Evolutionary conservation across 805 yeast species (phyloP).

Genomic region (Tetrapisispora pingtungensis): DNA sequence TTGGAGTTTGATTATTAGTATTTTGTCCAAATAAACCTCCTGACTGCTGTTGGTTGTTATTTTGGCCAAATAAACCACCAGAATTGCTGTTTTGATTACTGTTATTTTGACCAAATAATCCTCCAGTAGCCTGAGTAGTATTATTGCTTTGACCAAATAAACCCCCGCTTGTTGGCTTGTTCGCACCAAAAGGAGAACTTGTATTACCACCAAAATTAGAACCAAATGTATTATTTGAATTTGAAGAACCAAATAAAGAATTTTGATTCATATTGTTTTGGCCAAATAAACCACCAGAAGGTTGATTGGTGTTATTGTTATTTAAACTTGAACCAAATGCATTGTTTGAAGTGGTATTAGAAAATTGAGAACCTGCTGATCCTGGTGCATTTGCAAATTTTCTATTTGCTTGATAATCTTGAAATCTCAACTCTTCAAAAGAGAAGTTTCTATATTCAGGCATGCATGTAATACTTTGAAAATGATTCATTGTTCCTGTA

Average conservation of each 20-base stretch:
- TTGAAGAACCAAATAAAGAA: constrained; percentile 12
- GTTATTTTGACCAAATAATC: constrained; percentile 28
- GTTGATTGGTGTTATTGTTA: constrained; percentile 5
- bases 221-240: constrained; percentile 11
- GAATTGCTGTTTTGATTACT: constrained; percentile 7
- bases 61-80: constrained; percentile 28
- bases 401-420: constrained; percentile 69
- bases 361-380: constrained; percentile 8
- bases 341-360: constrained; percentile 14
- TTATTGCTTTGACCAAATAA: constrained; percentile 8
- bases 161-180: constrained; percentile 20
- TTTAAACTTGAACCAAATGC: constrained; percentile 11
- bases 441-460: constrained; percentile 79
- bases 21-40: constrained; percentile 17
- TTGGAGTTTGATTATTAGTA: constrained; percentile 3
- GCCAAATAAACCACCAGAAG: constrained; percentile 5
- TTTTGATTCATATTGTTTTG: neutral
- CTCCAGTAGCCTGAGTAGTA: constrained; percentile 17
- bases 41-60: constrained; percentile 7
- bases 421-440: constrained; percentile 78
- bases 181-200: constrained; percentile 33
- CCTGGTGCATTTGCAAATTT: constrained; percentile 16
- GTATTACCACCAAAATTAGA: constrained; percentile 19
- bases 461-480: constrained; percentile 75
- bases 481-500: constrained; percentile 46